Evolutionary conservation across 108 stramenopile species (phyloP).

Genomic region (Aurantiochytrium sp.): DNA sequence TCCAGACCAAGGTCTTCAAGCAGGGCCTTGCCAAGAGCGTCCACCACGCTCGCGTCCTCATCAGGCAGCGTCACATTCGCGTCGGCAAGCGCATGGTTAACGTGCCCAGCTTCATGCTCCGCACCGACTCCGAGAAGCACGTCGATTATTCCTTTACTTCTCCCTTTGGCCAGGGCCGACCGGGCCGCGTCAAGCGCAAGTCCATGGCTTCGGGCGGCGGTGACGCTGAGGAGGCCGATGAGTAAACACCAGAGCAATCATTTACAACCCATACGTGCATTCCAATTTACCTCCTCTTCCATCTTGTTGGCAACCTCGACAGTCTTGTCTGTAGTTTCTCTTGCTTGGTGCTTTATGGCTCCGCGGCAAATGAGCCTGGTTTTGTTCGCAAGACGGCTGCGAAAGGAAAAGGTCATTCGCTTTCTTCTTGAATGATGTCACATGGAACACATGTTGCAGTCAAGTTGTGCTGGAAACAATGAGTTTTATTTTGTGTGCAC

Average conservation of each 20-base stretch:
- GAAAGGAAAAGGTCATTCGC: no score
- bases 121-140: constrained; percentile 92
- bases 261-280: no score
- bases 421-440: no score
- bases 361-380: no score
- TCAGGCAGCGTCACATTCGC: constrained; percentile 97
- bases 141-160: constrained; percentile 93
- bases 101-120: constrained; percentile 94
- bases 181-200: constrained; percentile 93
- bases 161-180: constrained; percentile 91
- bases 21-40: constrained; percentile 96
- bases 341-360: no score
- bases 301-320: no score
- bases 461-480: no score
- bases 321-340: no score
- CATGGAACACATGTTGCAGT: no score
- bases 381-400: no score
- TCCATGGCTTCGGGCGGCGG: constrained; percentile 87
- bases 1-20: constrained; percentile 96
- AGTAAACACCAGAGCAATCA: not conserved
- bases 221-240: constrained; percentile 66
- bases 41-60: constrained; percentile 98
- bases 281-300: no score
- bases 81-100: constrained; percentile 95
- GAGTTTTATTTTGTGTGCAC: no score